Percentiles rank a stretch among this genome's conserved stretches.
phyloP scores from a whole-genome alignment of 345 rosid species.

The Melaleuca quinquenervia region DNA sequence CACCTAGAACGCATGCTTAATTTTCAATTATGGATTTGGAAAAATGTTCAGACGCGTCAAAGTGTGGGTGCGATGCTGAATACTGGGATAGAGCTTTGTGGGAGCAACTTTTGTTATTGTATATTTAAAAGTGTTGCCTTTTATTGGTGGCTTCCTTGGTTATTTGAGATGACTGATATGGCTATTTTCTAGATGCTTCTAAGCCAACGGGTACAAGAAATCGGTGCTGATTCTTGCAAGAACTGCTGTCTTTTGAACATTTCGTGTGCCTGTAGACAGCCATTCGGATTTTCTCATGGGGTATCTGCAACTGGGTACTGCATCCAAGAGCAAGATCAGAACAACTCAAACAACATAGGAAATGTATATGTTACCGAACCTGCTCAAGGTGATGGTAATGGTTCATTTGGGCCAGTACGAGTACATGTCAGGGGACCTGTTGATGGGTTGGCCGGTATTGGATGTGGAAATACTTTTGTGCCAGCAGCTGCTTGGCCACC shows the following conservation, averaged over 20 bases:
- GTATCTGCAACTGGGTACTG: slow-evolving; percentile 42
- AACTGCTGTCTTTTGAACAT: slow-evolving; percentile 56
- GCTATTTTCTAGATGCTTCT: slow-evolving; percentile 66
- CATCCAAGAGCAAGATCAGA: slow-evolving; percentile 67
- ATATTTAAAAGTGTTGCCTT: not conserved
- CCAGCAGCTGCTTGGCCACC: slow-evolving; percentile 83
- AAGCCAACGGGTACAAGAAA: slow-evolving; percentile 81
- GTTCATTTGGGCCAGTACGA: slow-evolving; percentile 72
- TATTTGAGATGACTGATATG: not conserved
- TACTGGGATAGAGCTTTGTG: not conserved
- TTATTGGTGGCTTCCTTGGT: not conserved
- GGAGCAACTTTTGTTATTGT: not conserved
- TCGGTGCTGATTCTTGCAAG: slow-evolving; percentile 81
- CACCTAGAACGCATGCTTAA: not conserved
- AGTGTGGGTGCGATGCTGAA: not conserved
- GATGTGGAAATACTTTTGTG: slow-evolving; percentile 73
- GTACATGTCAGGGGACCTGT: slow-evolving; percentile 81
- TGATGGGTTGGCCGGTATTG: slow-evolving; percentile 98
- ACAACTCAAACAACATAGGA: slow-evolving; percentile 40
- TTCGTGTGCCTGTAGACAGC: slow-evolving; percentile 81
- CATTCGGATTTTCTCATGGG: slow-evolving; percentile 58
- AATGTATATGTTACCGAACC: slow-evolving; percentile 60
- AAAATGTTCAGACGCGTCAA: not conserved
- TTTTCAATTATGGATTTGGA: not conserved
- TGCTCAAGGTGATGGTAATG: slow-evolving; percentile 64